A percentile compares a stretch with the other conserved stretches of the same genome.
These are phyloP conservation scores for Nemania sp. DNA, from an alignment of 2,329 filamentous ascomycete genomes.

Conservation along the genomic window DNA sequence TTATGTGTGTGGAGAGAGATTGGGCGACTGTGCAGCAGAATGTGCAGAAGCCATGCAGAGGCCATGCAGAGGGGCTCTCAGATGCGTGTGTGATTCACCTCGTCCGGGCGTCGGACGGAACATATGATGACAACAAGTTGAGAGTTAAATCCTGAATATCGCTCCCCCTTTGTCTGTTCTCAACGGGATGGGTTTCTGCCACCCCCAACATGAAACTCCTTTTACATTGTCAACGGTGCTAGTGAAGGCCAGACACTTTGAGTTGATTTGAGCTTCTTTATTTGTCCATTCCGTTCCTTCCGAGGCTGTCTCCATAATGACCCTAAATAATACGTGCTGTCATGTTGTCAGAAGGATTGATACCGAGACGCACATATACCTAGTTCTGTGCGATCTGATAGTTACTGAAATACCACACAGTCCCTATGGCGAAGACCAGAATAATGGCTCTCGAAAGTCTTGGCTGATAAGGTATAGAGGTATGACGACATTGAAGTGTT, in stretches of 20 bases:
- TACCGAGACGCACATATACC: not conserved
- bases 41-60: conserved; percentile 25
- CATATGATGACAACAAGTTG: conserved; percentile 21
- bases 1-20: conserved; percentile 20
- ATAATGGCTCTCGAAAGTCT: not conserved
- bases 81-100: conserved; percentile 1
- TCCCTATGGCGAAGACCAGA: not conserved
- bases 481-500: conserved; percentile 29
- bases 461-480: not conserved
- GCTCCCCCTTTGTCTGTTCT: conserved; percentile 12
- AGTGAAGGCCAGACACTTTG: conserved; percentile 11
- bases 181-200: conserved; percentile 13
- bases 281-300: conserved; percentile 4
- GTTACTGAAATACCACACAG: not conserved
- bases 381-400: not conserved
- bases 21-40: conserved; percentile 27
- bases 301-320: not conserved
- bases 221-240: not conserved
- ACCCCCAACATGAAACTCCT: conserved; percentile 24
- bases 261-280: too few species aligned
- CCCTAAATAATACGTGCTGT: conserved; percentile 1
- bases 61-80: not conserved
- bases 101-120: conserved; percentile 15
- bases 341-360: not conserved
- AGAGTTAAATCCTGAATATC: not conserved